These are phyloP conservation scores for Tricladium varicosporioides DNA, from an alignment of 2,329 filamentous ascomycete species.

Conservation along the genomic window DNA sequence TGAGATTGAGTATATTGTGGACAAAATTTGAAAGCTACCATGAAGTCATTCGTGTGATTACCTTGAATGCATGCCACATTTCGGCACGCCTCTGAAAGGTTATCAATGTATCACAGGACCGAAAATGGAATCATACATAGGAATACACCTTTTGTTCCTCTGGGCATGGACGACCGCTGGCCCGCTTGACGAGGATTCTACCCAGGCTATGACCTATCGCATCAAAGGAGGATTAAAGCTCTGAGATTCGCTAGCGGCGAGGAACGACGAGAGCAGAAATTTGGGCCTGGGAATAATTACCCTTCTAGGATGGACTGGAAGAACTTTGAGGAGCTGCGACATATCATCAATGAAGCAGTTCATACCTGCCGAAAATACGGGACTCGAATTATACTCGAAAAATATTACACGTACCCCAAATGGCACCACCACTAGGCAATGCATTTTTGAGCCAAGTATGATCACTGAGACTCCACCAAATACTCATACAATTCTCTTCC, in stretches of 20 bases:
- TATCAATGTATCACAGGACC: too few species aligned
- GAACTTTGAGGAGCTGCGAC: background rate
- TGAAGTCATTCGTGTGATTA: background rate
- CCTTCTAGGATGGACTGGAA: background rate
- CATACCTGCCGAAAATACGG: background rate
- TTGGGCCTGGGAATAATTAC: background rate
- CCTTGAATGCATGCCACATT: too few species aligned
- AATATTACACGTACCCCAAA: background rate
- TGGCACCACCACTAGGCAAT: background rate
- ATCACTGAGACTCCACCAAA: background rate
- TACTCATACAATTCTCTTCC: background rate
- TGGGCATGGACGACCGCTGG: constrained; percentile 10
- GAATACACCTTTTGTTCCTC: background rate
- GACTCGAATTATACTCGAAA: background rate
- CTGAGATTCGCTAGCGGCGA: too few species aligned
- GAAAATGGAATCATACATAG: background rate
- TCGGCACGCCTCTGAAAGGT: too few species aligned
- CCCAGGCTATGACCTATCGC: constrained; percentile 26
- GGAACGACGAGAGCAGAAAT: too few species aligned
- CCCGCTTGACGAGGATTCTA: constrained; percentile 27
- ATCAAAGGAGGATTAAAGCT: constrained; percentile 6
- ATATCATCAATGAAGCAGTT: background rate
- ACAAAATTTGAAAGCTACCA: background rate
- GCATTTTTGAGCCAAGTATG: background rate
- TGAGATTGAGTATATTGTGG: too few species aligned